Conservation (phyloP, 1,139 yeast genomes). For the Blastobotrys apis region DNA sequence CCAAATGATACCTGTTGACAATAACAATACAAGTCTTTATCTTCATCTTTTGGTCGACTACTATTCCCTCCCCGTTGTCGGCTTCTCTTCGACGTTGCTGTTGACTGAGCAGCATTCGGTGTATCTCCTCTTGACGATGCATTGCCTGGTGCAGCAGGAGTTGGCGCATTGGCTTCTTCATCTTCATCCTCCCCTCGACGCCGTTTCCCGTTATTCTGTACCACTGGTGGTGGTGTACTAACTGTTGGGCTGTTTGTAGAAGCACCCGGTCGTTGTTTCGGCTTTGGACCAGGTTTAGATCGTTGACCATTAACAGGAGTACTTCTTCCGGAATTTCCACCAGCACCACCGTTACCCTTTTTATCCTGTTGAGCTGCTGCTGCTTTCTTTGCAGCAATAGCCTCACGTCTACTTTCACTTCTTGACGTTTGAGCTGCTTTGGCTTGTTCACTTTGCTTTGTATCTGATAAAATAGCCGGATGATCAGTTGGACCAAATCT, state of each 20-base stretch:
- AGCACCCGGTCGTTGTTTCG: slow-evolving; percentile 5
- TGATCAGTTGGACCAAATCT: slow-evolving; percentile 73
- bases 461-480: slow-evolving; percentile 54
- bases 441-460: slow-evolving; percentile 43
- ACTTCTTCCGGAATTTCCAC: not conserved
- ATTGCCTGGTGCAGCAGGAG: too few species aligned
- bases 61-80: slow-evolving; percentile 5
- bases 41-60: slow-evolving; percentile 18
- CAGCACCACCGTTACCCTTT: not conserved
- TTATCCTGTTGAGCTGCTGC: slow-evolving; percentile 6
- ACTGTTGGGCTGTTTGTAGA: slow-evolving; percentile 6
- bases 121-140: slow-evolving; percentile 11
- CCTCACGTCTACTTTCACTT: slow-evolving; percentile 79
- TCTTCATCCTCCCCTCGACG: slow-evolving; percentile 3
- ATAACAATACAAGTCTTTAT: slow-evolving; percentile 87
- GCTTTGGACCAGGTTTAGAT: slow-evolving; percentile 11
- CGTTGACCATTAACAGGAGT: not conserved
- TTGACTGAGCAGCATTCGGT: not conserved
- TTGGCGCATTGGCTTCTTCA: not conserved
- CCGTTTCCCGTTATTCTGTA: not conserved
- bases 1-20: slow-evolving; percentile 97
- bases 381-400: slow-evolving; percentile 82
- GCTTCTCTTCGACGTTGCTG: slow-evolving; percentile 2
- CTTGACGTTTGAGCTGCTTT: slow-evolving; percentile 28
- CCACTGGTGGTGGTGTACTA: not conserved